Evolutionary conservation across 768 basidiomycete species (phyloP).

Genomic region (Sporobolomyces phaffii): DNA sequence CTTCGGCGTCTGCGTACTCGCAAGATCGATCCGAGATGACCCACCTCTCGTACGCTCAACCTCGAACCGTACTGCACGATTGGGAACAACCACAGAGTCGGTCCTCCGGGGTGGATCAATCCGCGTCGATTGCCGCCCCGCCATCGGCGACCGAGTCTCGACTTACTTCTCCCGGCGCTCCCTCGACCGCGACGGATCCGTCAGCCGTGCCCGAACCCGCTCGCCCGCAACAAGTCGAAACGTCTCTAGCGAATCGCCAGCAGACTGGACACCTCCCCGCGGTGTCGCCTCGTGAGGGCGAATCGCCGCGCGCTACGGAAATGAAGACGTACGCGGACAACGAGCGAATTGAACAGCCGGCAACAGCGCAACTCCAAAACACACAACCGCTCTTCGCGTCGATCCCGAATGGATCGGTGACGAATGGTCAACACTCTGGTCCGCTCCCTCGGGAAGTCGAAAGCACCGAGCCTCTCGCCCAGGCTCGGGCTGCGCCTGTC

Average conservation of each 20-base stretch:
- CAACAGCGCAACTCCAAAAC: background rate
- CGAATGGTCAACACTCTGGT: background rate
- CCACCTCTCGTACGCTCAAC: background rate
- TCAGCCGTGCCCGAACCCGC: too few relatives aligned
- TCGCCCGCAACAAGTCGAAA: background rate
- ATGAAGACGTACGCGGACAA: too few relatives aligned
- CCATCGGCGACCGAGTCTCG: conserved; percentile 1
- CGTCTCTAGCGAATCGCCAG: background rate
- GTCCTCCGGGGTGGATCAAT: too few relatives aligned
- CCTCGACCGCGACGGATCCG: background rate
- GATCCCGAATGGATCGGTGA: background rate
- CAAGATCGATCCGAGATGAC: background rate
- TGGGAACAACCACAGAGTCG: background rate
- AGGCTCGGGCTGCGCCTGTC: background rate
- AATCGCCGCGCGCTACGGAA: too few relatives aligned
- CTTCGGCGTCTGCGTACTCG: conserved; percentile 4
- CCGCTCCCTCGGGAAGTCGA: background rate
- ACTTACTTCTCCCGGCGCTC: conserved; percentile 18
- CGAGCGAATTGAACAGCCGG: background rate
- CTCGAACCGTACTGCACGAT: background rate
- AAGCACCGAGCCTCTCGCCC: background rate
- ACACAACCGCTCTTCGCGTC: background rate
- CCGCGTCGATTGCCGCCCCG: background rate
- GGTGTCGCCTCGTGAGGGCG: background rate
- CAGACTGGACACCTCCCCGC: background rate